These are phyloP conservation scores for Rhodosporidiobolus odoratus DNA, from an alignment of 768 basidiomycete genomes.

Conservation along the genomic window DNA sequence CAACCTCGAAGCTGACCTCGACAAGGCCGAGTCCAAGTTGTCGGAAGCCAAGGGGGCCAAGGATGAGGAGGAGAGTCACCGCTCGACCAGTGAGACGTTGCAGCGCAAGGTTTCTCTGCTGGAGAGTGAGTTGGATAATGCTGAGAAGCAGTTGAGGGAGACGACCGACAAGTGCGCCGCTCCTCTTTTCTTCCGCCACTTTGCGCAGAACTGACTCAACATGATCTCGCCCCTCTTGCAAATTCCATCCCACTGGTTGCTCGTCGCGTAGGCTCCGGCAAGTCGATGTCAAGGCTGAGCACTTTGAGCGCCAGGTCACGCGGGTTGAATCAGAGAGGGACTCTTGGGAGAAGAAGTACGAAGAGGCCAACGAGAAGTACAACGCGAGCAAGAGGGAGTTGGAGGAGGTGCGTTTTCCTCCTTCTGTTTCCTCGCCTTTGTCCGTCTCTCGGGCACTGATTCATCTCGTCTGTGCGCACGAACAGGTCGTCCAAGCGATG, in stretches of 20 bases:
- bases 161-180: slow-evolving; percentile 87
- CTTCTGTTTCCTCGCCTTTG: not conserved
- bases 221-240: not conserved
- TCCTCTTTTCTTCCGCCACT: not conserved
- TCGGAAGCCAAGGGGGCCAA: slow-evolving; percentile 60
- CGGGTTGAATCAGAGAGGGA: slow-evolving; percentile 87
- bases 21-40: slow-evolving; percentile 65
- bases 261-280: slow-evolving; percentile 66
- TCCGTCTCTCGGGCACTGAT: too few species aligned
- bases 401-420: slow-evolving; percentile 58
- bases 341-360: slow-evolving; percentile 87
- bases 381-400: slow-evolving; percentile 69
- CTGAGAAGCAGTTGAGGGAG: slow-evolving; percentile 95
- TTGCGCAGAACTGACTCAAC: not conserved
- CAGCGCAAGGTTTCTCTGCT: slow-evolving; percentile 72
- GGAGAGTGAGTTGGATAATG: slow-evolving; percentile 69
- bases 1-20: slow-evolving; percentile 62
- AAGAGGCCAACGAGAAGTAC: slow-evolving; percentile 72
- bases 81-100: slow-evolving; percentile 67
- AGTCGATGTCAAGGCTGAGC: slow-evolving; percentile 97
- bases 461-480: not conserved
- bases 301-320: slow-evolving; percentile 87
- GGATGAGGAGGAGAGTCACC: slow-evolving; percentile 65
- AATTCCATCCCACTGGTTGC: not conserved
- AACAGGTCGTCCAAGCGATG: slow-evolving; percentile 31